Evolutionary conservation across 352 stramenopile species (phyloP), one percentile per base, ranked within the genome.

Genomic region (Globisporangium sylvaticum): DNA sequence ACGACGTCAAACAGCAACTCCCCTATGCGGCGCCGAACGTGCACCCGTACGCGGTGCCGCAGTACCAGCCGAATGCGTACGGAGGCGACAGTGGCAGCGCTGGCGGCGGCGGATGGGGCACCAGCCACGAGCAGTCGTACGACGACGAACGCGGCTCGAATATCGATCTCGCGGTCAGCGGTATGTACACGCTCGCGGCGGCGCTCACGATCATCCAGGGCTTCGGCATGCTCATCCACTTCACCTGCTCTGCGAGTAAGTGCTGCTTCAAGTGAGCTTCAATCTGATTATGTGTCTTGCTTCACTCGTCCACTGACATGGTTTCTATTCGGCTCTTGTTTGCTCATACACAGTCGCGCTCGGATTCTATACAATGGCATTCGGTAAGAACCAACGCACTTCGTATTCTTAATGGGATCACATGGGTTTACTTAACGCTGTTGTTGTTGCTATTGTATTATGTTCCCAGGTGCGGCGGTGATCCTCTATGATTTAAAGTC

Each of bases 401-500:
- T n/a, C n/a, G n/a, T n/a, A n/a, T n/a, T n/a, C n/a, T n/a, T n/a
- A n/a, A n/a, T n/a, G n/a, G n/a, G n/a, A n/a, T n/a, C n/a, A n/a
- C n/a, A n/a, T n/a, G n/a, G n/a, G n/a, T n/a, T n/a, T n/a, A n/a
- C n/a, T n/a, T n/a, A n/a, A n/a, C n/a, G n/a, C n/a, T n/a, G n/a
- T n/a, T n/a, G n/a, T n/a, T n/a, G n/a, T n/a, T 44, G 62, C 44
- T 15, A 37, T 56, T n/a, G 37, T 1, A 18, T 12, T 54, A 22
- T 57, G 4, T 27, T 18, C 58, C 0, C 71, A 92, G 84, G 87
- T 25, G 79, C 73, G n/a, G 72, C 71, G 4, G 79, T 91, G 64
- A 90, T 95, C 59, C 74, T 95, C 65, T 94, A 91, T 59, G 87
- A 95, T 68, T 74, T 95, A 52, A 95, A 95, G 73, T 90, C 84